A percentile compares a stretch with the other conserved stretches of the same genome.
phyloP scores from a whole-genome alignment of 2,329 filamentous ascomycete genomes.

The Alternaria solani region DNA sequence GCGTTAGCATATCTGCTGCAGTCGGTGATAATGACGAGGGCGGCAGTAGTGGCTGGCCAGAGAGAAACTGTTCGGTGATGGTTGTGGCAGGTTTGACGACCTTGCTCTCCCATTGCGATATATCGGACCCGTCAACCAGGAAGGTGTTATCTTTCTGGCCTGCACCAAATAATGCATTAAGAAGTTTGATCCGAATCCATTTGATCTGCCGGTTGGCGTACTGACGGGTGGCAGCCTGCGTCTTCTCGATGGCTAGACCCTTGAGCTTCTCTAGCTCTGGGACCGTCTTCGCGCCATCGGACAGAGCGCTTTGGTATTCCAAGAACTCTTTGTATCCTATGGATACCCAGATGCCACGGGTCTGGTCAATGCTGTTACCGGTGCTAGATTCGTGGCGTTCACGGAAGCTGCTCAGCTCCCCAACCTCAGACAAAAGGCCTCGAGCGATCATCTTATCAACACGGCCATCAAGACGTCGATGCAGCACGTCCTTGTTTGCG shows the following conservation, averaged over 20 bases:
- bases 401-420: slow-evolving; percentile 61
- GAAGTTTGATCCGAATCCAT: slow-evolving; percentile 86
- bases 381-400: slow-evolving; percentile 52
- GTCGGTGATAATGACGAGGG: slow-evolving; percentile 64
- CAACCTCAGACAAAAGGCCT: slow-evolving; percentile 70
- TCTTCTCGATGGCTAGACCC: slow-evolving; percentile 71
- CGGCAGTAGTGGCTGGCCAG: slow-evolving; percentile 58
- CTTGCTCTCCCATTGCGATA: slow-evolving; percentile 65
- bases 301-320: slow-evolving; percentile 65
- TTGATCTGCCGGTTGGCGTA: slow-evolving; percentile 85
- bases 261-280: slow-evolving; percentile 65
- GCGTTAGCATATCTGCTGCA: slow-evolving; percentile 65
- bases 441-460: slow-evolving; percentile 83
- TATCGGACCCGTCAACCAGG: slow-evolving; percentile 80
- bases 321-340: slow-evolving; percentile 96
- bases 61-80: slow-evolving; percentile 71
- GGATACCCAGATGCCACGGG: slow-evolving; percentile 91
- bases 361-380: slow-evolving; percentile 71
- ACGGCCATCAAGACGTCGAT: slow-evolving; percentile 74
- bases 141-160: slow-evolving; percentile 69
- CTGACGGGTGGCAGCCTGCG: slow-evolving; percentile 82
- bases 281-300: slow-evolving; percentile 34
- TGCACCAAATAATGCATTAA: slow-evolving; percentile 70
- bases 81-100: slow-evolving; percentile 71
- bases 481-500: slow-evolving; percentile 69